Base-by-base conservation (phyloP, 202 grass and related monocot genomes). In the Zizania palustris region DNA sequence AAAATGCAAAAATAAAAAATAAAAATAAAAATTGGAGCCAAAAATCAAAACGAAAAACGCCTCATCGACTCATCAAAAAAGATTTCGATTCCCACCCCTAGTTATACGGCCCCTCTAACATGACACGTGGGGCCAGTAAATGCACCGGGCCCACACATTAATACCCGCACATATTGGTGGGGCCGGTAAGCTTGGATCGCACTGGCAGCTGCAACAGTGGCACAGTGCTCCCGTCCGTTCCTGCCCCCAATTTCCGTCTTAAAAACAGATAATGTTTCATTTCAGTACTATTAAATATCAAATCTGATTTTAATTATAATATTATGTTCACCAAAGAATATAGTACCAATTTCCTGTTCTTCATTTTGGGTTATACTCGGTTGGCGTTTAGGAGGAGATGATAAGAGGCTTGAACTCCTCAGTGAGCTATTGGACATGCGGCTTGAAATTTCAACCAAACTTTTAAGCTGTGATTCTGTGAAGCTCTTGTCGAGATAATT, bases 121-220 rank as follows among this genome's bases (percentile, higher is more conserved):
- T 72, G 85, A 51, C 79, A 60, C 6, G 73, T 66, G 73, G 84
- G 83, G 1, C 44, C 44, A 22, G 41, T n/a, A 12, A 40, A 7
- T 14, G 6, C 10, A 3, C 7, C 54, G 69, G 63, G 5, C 61
- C 83, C 84, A 36, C 34, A 1, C 8, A 28, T 64, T 9, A 61
- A 35, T 20, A 2, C 50, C 4, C 42, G 19, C 44, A 22, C 20
- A 7, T 11, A 38, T 28, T 28, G 28, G 28, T 2, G 28, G 28
- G 28, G 28, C 28, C 28, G 28, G 28, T 28, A 28, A 28, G 28
- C 28, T 40, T 6, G 66, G 55, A 20, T 62, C 54, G 41, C n/a
- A n/a, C n/a, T n/a, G n/a, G n/a, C 14, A 9, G 53, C 10, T 37
- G 64, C 51, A 21, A 54, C 15, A 4, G 50, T 54, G 1, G 9